These are phyloP conservation scores for Aspergillus hiratsukae DNA, from an alignment of 2,329 filamentous ascomycete species.

Conservation along the genomic window DNA sequence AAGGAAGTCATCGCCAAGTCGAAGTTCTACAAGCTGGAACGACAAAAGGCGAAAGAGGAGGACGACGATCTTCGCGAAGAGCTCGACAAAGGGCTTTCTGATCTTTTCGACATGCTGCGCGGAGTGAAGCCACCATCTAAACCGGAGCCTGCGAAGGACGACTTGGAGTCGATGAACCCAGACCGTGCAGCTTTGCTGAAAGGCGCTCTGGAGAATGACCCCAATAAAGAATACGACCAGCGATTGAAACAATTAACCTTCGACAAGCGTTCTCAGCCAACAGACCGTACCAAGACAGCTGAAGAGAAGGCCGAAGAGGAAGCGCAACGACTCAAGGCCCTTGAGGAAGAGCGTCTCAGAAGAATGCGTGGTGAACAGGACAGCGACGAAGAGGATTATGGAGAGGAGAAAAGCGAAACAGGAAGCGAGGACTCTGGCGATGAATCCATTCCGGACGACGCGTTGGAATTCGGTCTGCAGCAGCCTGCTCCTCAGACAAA, in stretches of 20 bases:
- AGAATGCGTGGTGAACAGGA: slow-evolving; percentile 84
- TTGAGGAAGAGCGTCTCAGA: slow-evolving; percentile 76
- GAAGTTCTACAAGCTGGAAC: slow-evolving; percentile 89
- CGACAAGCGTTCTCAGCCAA: slow-evolving; percentile 79
- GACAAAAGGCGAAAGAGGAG: slow-evolving; percentile 86
- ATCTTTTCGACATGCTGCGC: slow-evolving; percentile 68
- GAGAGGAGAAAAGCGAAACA: slow-evolving; percentile 35
- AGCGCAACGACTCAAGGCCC: slow-evolving; percentile 67
- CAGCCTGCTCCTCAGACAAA: slow-evolving; percentile 40
- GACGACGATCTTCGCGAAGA: slow-evolving; percentile 83
- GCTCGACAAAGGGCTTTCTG: slow-evolving; percentile 76
- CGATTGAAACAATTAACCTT: slow-evolving; percentile 75
- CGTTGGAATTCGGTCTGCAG: slow-evolving; percentile 58
- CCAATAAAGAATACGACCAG: slow-evolving; percentile 84
- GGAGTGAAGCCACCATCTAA: slow-evolving; percentile 53
- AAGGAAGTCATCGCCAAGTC: slow-evolving; percentile 97
- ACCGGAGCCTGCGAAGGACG: slow-evolving; percentile 43
- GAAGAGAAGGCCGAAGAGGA: slow-evolving; percentile 79
- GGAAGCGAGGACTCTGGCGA: slow-evolving; percentile 42
- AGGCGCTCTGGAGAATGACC: slow-evolving; percentile 59
- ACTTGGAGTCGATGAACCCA: slow-evolving; percentile 54
- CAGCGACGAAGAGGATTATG: slow-evolving; percentile 56
- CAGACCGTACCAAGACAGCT: slow-evolving; percentile 83
- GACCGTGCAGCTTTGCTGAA: slow-evolving; percentile 59
- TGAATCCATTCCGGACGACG: slow-evolving; percentile 51